Conservation (phyloP, 2,329 filamentous ascomycete species). For the Talaromyces islandicus region DNA sequence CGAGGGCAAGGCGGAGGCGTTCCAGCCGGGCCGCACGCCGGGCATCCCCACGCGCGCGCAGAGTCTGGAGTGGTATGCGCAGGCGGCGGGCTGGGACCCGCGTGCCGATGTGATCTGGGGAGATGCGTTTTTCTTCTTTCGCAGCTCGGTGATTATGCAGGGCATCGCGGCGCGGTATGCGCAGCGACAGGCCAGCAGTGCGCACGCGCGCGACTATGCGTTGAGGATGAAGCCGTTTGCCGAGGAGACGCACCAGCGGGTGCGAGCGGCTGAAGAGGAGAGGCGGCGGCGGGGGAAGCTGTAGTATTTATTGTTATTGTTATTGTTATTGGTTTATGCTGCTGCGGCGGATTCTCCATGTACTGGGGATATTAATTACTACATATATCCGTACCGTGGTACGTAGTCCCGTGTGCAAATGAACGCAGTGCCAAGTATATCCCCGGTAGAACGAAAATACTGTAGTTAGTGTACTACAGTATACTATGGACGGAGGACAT, state of each 20-base stretch:
- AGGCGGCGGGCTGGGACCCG: slow-evolving; percentile 67
- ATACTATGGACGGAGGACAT: too few relatives aligned
- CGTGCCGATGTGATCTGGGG: slow-evolving; percentile 55
- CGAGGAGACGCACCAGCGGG: slow-evolving; percentile 70
- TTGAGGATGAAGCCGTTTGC: slow-evolving; percentile 65
- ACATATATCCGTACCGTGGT: too few relatives aligned
- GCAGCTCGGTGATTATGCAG: slow-evolving; percentile 64
- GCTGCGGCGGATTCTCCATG: too few relatives aligned
- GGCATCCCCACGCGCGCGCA: slow-evolving; percentile 60
- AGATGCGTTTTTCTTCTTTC: slow-evolving; percentile 57
- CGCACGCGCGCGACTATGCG: slow-evolving; percentile 68
- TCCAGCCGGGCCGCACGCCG: slow-evolving; percentile 57
- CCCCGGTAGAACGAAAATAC: too few relatives aligned
- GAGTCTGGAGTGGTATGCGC: slow-evolving; percentile 60
- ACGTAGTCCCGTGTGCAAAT: too few relatives aligned
- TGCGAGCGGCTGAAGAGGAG: slow-evolving; percentile 46
- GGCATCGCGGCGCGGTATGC: slow-evolving; percentile 90
- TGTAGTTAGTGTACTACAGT: too few relatives aligned
- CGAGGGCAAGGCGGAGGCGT: slow-evolving; percentile 40
- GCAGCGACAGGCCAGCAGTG: slow-evolving; percentile 80
- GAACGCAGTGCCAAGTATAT: too few relatives aligned
- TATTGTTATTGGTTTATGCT: too few relatives aligned
- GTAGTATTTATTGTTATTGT: too few relatives aligned
- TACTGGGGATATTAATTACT: too few relatives aligned
- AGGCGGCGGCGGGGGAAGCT: slow-evolving; percentile 36